Conservation (phyloP, 148 eudicot species). For the Beta vulgaris region DNA sequence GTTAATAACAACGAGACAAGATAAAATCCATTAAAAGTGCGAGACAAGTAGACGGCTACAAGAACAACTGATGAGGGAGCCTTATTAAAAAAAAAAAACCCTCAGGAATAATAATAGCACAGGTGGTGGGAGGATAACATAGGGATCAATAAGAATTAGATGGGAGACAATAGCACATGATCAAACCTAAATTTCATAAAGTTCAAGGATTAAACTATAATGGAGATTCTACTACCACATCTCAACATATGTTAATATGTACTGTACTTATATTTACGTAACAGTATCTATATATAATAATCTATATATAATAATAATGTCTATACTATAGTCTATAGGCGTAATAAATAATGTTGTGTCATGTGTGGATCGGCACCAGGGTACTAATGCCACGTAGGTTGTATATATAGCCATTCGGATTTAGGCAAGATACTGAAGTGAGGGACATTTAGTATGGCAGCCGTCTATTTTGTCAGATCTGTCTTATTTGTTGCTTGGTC, state of each 20-base stretch:
- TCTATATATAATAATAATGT: no score
- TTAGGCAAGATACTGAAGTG: neutral
- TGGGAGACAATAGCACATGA: conserved; percentile 10
- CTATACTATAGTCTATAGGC: no score
- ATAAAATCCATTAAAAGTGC: conserved; percentile 6
- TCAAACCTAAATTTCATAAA: neutral
- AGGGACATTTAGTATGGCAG: neutral
- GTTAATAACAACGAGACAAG: neutral
- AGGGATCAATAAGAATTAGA: neutral
- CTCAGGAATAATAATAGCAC: neutral
- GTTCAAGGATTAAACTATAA: neutral
- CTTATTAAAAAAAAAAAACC: no score
- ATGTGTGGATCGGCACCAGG: neutral
- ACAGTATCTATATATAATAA: neutral
- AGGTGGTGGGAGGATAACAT: neutral
- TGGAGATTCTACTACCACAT: neutral
- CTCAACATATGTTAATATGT: neutral
- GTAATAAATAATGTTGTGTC: no score
- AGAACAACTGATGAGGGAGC: neutral
- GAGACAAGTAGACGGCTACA: conserved; percentile 11
- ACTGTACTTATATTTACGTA: neutral
- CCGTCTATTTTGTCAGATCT: neutral
- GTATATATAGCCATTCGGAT: no score
- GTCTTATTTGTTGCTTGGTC: neutral
- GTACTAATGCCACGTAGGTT: neutral